Percentiles rank a stretch among this genome's conserved stretches.
phyloP scores from a whole-genome alignment of 305 asterid genomes.

The Solanum hybrid region DNA sequence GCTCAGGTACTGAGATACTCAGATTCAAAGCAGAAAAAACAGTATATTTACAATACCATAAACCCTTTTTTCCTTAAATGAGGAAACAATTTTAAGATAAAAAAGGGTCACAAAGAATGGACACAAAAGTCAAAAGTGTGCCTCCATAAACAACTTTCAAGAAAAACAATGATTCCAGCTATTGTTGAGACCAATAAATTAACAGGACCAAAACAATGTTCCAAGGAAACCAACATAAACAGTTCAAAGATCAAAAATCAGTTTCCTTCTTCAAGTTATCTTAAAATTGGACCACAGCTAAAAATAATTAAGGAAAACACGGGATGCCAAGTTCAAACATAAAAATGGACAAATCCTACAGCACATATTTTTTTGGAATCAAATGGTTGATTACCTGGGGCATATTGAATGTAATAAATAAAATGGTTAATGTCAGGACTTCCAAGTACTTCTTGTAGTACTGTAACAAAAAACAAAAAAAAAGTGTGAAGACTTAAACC shows the following conservation, averaged over 20 bases:
- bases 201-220: neutral
- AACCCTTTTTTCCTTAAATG: neutral
- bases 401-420: slow-evolving; percentile 49
- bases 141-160: neutral
- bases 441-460: slow-evolving; percentile 55
- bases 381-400: slow-evolving; percentile 57
- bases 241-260: neutral
- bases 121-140: neutral
- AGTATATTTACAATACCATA: neutral
- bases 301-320: neutral
- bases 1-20: neutral
- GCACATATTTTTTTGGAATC: neutral
- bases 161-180: slow-evolving; percentile 5
- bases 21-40: neutral
- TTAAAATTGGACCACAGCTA: neutral
- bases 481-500: slow-evolving; percentile 11
- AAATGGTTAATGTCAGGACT: slow-evolving; percentile 53
- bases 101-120: neutral
- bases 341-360: slow-evolving; percentile 3
- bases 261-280: neutral
- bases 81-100: neutral
- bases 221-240: neutral
- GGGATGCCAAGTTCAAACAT: slow-evolving; percentile 5
- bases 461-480: slow-evolving; percentile 25
- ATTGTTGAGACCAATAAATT: neutral